These are phyloP conservation scores for Aspergillus fijiensis DNA, from an alignment of 2,329 filamentous ascomycete genomes.

Conservation along the genomic window DNA sequence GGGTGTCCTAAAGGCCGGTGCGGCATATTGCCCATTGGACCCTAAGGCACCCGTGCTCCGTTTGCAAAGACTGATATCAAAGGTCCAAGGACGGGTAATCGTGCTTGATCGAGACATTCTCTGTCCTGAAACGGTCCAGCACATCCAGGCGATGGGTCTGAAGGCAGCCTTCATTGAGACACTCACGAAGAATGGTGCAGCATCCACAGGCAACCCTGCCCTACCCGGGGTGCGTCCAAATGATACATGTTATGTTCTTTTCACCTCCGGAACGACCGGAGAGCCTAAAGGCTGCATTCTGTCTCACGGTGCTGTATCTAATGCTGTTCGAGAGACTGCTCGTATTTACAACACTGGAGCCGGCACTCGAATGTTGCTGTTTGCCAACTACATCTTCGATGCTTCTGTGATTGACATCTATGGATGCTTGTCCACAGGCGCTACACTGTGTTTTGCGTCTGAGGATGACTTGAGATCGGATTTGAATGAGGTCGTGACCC, in stretches of 20 bases:
- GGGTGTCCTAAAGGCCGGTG: too few relatives aligned
- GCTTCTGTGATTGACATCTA: background rate
- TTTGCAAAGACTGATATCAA: background rate
- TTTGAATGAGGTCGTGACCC: background rate
- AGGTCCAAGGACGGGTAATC: background rate
- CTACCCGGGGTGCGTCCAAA: background rate
- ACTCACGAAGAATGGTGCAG: background rate
- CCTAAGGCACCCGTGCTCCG: background rate
- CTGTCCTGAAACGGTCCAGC: background rate
- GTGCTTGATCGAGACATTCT: background rate
- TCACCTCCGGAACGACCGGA: background rate
- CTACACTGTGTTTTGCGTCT: background rate
- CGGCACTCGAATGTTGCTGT: background rate
- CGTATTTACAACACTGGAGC: background rate
- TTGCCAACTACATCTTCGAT: background rate
- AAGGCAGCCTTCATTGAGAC: background rate
- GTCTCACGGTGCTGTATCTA: background rate
- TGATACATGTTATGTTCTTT: background rate
- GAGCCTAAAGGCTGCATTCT: background rate
- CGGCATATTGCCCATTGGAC: too few relatives aligned
- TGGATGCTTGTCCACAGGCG: background rate
- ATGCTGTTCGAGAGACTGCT: background rate
- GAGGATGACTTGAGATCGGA: background rate
- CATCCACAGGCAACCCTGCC: background rate
- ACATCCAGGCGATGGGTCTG: background rate